Evolutionary conservation across 1,284 basidiomycete species (phyloP).

Genomic region (Heterobasidion irregulare): DNA sequence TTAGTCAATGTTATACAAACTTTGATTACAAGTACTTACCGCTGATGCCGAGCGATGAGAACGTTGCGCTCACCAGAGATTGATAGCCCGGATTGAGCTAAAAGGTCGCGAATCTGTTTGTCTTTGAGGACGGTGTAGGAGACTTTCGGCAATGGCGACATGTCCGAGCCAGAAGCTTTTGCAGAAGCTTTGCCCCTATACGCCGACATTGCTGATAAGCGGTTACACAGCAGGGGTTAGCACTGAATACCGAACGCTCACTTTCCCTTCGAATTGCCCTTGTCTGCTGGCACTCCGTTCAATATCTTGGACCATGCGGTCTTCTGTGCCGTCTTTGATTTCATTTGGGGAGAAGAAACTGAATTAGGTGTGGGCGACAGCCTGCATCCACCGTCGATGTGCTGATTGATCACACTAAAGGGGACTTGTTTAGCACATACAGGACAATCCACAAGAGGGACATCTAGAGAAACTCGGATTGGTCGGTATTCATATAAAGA

Average conservation of each 20-base stretch:
- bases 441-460: conserved; percentile 33
- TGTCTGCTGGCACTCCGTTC: conserved; percentile 10
- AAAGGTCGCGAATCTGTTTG: conserved; percentile 49
- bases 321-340: conserved; percentile 20
- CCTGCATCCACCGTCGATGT: conserved; percentile 50
- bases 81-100: conserved; percentile 42
- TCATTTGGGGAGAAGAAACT: conserved; percentile 9
- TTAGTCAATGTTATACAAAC: too few relatives aligned
- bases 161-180: conserved; percentile 24
- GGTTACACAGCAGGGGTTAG: conserved; percentile 11
- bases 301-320: conserved; percentile 48
- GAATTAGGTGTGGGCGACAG: background rate
- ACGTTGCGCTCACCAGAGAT: conserved; percentile 41
- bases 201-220: background rate
- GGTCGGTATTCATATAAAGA: background rate
- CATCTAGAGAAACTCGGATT: too few relatives aligned
- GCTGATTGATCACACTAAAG: conserved; percentile 41
- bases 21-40: conserved; percentile 26
- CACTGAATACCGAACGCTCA: conserved; percentile 16
- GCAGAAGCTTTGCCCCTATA: background rate
- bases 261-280: conserved; percentile 38
- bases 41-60: conserved; percentile 50
- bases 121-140: conserved; percentile 61
- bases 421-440: conserved; percentile 40
- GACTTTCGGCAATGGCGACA: conserved; percentile 49